Conservation (phyloP, 768 basidiomycete genomes). For the Naematelia aurantialba region DNA sequence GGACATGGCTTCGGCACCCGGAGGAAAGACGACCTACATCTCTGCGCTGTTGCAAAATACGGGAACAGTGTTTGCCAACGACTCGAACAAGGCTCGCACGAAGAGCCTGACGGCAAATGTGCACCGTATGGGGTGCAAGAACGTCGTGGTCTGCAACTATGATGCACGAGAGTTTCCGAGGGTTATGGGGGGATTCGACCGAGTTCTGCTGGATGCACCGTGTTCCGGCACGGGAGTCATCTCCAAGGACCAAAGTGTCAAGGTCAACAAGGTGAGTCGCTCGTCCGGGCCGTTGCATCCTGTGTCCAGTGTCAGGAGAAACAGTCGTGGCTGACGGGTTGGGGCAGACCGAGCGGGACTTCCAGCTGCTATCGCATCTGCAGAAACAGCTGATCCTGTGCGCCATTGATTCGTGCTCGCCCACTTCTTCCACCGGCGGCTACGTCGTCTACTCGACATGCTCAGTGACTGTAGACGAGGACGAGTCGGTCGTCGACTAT, state of each 20-base stretch:
- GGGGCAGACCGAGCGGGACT: constrained; percentile 82
- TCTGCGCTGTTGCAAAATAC: constrained; percentile 96
- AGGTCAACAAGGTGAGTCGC: constrained; percentile 83
- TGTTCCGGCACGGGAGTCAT: constrained; percentile 99
- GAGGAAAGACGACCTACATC: constrained; percentile 97
- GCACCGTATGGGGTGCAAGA: constrained; percentile 95
- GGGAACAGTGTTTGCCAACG: constrained; percentile 96
- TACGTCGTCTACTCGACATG: constrained; percentile 97
- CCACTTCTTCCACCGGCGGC: constrained; percentile 85
- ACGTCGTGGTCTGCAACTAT: constrained; percentile 93
- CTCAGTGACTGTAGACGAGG: constrained; percentile 96
- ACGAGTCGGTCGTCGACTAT: constrained; percentile 96
- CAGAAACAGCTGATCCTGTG: constrained; percentile 98
- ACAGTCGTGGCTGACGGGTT: background rate
- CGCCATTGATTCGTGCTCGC: constrained; percentile 90
- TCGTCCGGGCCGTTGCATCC: background rate
- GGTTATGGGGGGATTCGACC: constrained; percentile 97
- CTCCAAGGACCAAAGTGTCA: constrained; percentile 94
- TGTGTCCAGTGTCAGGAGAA: background rate
- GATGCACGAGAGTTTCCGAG: constrained; percentile 97
- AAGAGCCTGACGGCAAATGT: constrained; percentile 96
- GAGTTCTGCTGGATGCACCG: constrained; percentile 94
- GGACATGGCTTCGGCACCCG: constrained; percentile 98
- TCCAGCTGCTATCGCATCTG: constrained; percentile 89
- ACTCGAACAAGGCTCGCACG: constrained; percentile 86